A percentile compares a stretch with the other conserved stretches of the same genome.
Evolutionary conservation across 2,329 filamentous ascomycete genomes (phyloP).

Genomic region (Trichoderma arundinaceum): DNA sequence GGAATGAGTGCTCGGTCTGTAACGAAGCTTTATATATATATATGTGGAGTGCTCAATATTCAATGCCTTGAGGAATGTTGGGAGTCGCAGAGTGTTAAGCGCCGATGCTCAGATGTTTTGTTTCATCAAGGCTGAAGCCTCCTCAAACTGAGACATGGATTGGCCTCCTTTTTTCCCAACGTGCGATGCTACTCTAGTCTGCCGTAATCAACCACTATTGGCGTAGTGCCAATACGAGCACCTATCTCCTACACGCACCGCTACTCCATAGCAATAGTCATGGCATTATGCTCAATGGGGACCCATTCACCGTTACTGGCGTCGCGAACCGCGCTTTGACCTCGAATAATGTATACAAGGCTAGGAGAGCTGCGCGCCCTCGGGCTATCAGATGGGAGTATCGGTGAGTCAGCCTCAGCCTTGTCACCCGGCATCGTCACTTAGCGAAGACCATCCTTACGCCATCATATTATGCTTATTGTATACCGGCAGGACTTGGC

Average conservation of each 20-base stretch:
- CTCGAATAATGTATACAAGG: neutral
- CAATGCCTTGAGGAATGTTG: conserved; percentile 2
- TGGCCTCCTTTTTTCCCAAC: conserved; percentile 22
- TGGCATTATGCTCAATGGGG: neutral
- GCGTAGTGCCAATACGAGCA: conserved; percentile 24
- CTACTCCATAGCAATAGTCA: neutral
- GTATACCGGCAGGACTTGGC: neutral
- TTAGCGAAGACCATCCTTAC: too few relatives aligned
- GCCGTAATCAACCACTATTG: conserved; percentile 18
- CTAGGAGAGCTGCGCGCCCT: neutral
- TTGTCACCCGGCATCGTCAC: conserved; percentile 8
- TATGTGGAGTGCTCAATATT: neutral
- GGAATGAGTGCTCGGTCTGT: conserved; percentile 22
- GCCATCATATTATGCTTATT: neutral
- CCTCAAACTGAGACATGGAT: conserved; percentile 26
- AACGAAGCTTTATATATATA: neutral
- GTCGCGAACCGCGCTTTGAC: neutral
- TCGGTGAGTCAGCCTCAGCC: conserved; percentile 5
- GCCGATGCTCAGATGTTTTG: conserved; percentile 5
- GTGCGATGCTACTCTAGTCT: conserved; percentile 28
- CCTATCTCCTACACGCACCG: conserved; percentile 6
- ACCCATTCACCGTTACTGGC: too few relatives aligned
- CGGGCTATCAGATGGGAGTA: neutral
- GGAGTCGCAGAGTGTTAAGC: neutral
- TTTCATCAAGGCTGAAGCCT: conserved; percentile 15